A percentile compares a stretch with the other conserved stretches of the same genome.
These are phyloP conservation scores for Sanguinoderma infundibulare DNA, from an alignment of 1,284 basidiomycete genomes.

Conservation along the genomic window DNA sequence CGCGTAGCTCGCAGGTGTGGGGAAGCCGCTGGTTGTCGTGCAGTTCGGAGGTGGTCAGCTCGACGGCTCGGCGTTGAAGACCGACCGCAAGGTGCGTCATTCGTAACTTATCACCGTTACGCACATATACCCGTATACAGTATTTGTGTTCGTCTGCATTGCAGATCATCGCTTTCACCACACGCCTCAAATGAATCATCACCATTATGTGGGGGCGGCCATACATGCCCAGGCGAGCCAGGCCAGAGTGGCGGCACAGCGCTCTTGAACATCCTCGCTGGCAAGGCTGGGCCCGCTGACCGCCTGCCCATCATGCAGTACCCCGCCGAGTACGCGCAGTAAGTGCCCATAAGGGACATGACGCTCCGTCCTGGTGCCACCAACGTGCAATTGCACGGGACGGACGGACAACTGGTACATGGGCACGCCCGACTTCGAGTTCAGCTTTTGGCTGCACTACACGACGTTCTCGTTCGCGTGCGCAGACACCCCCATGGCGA, in stretches of 20 bases:
- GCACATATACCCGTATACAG: too few species aligned
- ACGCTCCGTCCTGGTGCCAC: conserved; percentile 49
- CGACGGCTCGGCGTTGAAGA: conserved; percentile 51
- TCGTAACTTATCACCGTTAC: background rate
- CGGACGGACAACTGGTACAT: conserved; percentile 64
- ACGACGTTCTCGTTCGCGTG: conserved; percentile 53
- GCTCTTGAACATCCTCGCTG: conserved; percentile 52
- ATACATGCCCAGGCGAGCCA: conserved; percentile 59
- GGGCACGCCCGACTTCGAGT: conserved; percentile 53
- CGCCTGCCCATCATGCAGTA: conserved; percentile 60
- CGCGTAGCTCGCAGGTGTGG: conserved; percentile 44
- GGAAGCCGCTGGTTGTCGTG: conserved; percentile 55
- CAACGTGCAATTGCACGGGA: conserved; percentile 56
- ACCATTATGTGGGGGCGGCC: conserved; percentile 58
- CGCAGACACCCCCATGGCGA: conserved; percentile 14
- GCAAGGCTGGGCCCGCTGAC: conserved; percentile 55
- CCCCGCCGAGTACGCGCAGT: conserved; percentile 50
- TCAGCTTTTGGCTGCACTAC: conserved; percentile 58
- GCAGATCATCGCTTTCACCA: too few species aligned
- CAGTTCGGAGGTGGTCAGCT: conserved; percentile 63
- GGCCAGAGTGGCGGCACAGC: conserved; percentile 58
- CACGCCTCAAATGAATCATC: too few species aligned
- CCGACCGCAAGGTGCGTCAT: conserved; percentile 44
- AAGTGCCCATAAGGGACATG: conserved; percentile 63
- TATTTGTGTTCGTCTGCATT: too few species aligned